These are phyloP conservation scores for Mollisia scopiformis DNA, from an alignment of 2,329 filamentous ascomycete genomes.

Conservation along the genomic window DNA sequence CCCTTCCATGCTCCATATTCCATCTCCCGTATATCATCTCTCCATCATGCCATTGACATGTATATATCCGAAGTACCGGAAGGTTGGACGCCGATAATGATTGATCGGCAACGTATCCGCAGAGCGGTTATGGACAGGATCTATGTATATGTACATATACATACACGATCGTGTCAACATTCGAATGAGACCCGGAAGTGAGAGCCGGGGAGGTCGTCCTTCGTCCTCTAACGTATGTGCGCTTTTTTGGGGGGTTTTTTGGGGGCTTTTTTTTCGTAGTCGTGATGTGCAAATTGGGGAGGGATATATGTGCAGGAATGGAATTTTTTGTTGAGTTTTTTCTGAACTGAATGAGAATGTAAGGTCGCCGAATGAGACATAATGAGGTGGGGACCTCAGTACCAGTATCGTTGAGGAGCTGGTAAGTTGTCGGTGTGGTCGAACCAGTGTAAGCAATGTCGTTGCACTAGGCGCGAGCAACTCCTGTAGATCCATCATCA, in stretches of 20 bases:
- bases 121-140: neutral
- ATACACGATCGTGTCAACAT: neutral
- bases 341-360: too few species aligned
- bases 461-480: constrained; percentile 79
- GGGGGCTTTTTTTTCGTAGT: too few species aligned
- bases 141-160: too few species aligned
- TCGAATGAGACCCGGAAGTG: neutral
- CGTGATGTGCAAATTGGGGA: too few species aligned
- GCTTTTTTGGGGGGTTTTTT: too few species aligned
- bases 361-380: neutral
- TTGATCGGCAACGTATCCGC: too few species aligned
- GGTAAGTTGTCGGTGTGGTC: neutral
- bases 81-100: neutral
- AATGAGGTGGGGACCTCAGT: neutral
- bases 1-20: neutral
- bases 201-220: neutral
- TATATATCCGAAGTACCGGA: neutral
- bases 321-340: too few species aligned
- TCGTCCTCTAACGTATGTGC: too few species aligned
- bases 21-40: neutral
- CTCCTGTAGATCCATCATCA: constrained; percentile 74
- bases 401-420: neutral
- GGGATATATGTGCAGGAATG: too few species aligned
- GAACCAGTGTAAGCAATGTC: neutral
- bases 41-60: neutral